phyloP scores from a whole-genome alignment of 805 yeast genomes.

The Candida fluviatilis region DNA sequence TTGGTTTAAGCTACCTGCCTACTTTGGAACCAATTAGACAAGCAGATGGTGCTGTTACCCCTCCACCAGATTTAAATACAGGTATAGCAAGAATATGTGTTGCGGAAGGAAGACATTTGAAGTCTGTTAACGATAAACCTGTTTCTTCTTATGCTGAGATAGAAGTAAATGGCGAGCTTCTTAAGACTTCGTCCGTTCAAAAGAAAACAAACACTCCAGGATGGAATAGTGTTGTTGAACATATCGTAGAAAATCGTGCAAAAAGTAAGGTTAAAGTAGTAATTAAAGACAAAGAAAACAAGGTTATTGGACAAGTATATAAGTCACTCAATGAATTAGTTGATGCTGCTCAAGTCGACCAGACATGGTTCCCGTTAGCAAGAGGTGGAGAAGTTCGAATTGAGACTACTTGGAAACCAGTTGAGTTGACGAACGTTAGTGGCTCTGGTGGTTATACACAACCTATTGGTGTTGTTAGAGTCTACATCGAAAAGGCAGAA shows the following conservation, averaged over 20 bases:
- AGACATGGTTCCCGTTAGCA: constrained; percentile 69
- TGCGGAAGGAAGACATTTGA: constrained; percentile 56
- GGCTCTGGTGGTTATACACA: constrained; percentile 83
- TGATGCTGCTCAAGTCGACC: constrained; percentile 74
- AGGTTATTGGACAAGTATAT: constrained; percentile 55
- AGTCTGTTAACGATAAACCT: constrained; percentile 40
- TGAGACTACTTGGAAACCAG: constrained; percentile 81
- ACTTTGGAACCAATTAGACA: constrained; percentile 57
- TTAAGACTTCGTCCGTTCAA: constrained; percentile 52
- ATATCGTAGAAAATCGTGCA: constrained; percentile 68
- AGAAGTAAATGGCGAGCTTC: constrained; percentile 56
- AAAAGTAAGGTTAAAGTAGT: constrained; percentile 64
- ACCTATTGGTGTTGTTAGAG: constrained; percentile 88
- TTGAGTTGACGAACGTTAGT: constrained; percentile 58
- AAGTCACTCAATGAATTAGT: constrained; percentile 61
- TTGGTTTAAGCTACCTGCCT: constrained; percentile 73
- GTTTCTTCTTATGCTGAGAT: constrained; percentile 68
- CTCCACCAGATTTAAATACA: constrained; percentile 90
- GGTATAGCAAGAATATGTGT: constrained; percentile 79
- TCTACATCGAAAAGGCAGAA: constrained; percentile 64
- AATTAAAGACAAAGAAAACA: constrained; percentile 53
- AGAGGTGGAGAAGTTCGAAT: constrained; percentile 74
- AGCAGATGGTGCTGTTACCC: constrained; percentile 78
- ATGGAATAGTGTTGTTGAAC: constrained; percentile 61
- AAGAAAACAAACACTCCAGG: constrained; percentile 64